Evolutionary conservation across 441 rosid genomes (phyloP).

Genomic region (Adansonia madagascariensis): DNA sequence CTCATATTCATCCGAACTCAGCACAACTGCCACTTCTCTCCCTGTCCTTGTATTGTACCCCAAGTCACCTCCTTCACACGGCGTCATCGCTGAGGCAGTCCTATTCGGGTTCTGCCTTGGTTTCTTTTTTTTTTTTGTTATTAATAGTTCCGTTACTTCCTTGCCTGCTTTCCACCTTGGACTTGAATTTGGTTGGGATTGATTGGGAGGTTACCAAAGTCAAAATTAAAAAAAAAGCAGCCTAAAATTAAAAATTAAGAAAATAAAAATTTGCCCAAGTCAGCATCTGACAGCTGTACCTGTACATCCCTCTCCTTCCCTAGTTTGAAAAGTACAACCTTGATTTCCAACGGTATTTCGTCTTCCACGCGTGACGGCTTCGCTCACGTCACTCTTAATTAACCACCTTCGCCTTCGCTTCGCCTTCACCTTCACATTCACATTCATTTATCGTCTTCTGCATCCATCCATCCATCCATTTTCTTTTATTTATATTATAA

Average conservation of each 20-base stretch:
- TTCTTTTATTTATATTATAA: background rate
- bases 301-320: background rate
- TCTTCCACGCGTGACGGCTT: slow-evolving; percentile 11
- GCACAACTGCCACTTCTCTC: no score
- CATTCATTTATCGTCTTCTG: no score
- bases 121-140: no score
- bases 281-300: background rate
- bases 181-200: no score
- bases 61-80: no score
- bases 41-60: no score
- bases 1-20: no score
- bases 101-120: no score
- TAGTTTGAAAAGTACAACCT: background rate
- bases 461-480: background rate
- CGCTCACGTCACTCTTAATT: background rate
- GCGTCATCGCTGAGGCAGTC: no score
- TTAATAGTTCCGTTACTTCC: no score
- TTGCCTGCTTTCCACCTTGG: no score
- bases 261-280: background rate
- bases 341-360: slow-evolving; percentile 13
- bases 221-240: background rate
- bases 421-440: background rate
- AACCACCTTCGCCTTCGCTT: background rate
- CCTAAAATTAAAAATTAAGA: background rate
- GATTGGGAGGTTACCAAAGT: no score